Percentiles rank a stretch among this genome's conserved stretches.
phyloP scores from a whole-genome alignment of 208 protist species.

The Wallacemonas collosoma region DNA sequence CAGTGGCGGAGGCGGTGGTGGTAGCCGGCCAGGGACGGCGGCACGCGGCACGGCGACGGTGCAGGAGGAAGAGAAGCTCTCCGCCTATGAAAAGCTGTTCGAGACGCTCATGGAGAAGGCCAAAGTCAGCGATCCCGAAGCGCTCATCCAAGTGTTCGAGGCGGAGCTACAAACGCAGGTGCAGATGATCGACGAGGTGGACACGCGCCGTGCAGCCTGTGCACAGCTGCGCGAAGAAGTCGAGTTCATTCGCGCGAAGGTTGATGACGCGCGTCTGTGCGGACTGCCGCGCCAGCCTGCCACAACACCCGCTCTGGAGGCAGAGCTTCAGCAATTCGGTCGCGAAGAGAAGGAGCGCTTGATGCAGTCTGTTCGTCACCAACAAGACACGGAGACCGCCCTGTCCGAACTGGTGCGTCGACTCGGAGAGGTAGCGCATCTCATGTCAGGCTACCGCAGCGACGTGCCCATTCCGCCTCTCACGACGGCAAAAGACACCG shows the following conservation, averaged over 20 bases:
- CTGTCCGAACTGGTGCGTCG: conserved; percentile 40
- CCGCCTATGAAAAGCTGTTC: conserved; percentile 87
- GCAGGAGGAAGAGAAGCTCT: conserved; percentile 75
- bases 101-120: conserved; percentile 90
- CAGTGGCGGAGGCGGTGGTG: not conserved
- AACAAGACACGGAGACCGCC: conserved; percentile 23
- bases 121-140: conserved; percentile 45
- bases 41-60: conserved; percentile 15
- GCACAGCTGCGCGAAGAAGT: conserved; percentile 30
- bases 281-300: conserved; percentile 16
- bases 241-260: conserved; percentile 28
- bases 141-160: conserved; percentile 46
- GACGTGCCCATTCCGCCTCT: conserved; percentile 43
- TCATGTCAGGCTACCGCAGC: conserved; percentile 35
- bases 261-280: conserved; percentile 12
- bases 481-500: conserved; percentile 18
- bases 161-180: conserved; percentile 63
- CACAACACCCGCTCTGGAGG: conserved; percentile 34
- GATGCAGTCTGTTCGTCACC: conserved; percentile 17
- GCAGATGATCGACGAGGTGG: conserved; percentile 57
- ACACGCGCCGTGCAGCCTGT: conserved; percentile 25
- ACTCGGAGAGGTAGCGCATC: conserved; percentile 34
- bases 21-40: not conserved
- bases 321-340: conserved; percentile 41
- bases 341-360: conserved; percentile 38